Evolutionary conservation across 441 rosid genomes (phyloP), one percentile per base, ranked within the genome.

Genomic region (Croton setiger): DNA sequence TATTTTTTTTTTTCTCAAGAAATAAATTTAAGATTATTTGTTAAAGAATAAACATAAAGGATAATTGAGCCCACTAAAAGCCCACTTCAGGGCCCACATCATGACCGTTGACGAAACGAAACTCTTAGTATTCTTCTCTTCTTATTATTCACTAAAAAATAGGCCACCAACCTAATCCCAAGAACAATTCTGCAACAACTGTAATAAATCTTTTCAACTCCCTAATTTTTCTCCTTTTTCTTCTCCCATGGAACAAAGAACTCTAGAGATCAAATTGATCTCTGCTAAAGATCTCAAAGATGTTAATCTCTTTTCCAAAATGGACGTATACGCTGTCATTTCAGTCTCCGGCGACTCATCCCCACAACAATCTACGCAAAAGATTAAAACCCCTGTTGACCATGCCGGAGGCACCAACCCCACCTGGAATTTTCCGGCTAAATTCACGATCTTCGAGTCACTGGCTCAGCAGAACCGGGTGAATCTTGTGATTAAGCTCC

Each of bases 311-410:
- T 51, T 89, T 72, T 63, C 82, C 64, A 80, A 78, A 64, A 89
- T 87, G 96, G 90, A 84, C 64, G 90, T 84, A 4, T 89, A 85
- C 77, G 87, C 74, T 15, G 79, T 81, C 56, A 84, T 79, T 72
- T 81, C 79, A 14, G 72, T 89, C 72, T 53, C 71, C 49, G 85
- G 91, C 35, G 88, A 78, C 66, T 61, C n/a, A n/a, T n/a, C n/a
- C n/a, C n/a, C 77, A 4, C 60, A 39, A 18, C 59, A 57, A 49
- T 33, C 61, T 41, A 74, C 76, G 21, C 86, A 84, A 73, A 84
- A 81, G 76, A 49, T 61, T 57, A 88, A 79, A 48, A 81, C 91
- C 0, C 80, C 78, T 0, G 77, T 85, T 0, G 80, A 81, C 59
- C 79, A 63, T 4, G 66, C 73, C 0, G 83, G 90, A 4, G 85